Conservation (phyloP, 352 stramenopile species). For the Phytopythium aichiense region DNA sequence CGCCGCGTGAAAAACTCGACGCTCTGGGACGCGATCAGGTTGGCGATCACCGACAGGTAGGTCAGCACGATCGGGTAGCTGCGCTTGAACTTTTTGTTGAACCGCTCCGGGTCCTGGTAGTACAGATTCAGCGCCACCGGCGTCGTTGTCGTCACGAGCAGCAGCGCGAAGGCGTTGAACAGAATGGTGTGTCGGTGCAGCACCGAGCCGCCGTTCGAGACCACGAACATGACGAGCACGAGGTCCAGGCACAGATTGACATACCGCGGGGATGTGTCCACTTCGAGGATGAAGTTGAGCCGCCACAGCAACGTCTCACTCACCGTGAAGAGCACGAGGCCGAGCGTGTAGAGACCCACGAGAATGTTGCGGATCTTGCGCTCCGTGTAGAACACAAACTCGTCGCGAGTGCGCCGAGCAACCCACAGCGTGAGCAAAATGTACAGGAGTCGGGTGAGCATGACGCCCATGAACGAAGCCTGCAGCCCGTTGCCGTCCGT, state of each 20-base stretch:
- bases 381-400: slow-evolving; percentile 60
- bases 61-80: slow-evolving; percentile 80
- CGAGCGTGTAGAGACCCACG: slow-evolving; percentile 54
- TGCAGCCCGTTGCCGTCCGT: slow-evolving; percentile 35
- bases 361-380: slow-evolving; percentile 61
- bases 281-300: slow-evolving; percentile 46
- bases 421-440: slow-evolving; percentile 18
- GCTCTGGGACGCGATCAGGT: slow-evolving; percentile 74
- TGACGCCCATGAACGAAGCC: slow-evolving; percentile 20
- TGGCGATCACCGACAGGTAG: slow-evolving; percentile 74
- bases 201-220: slow-evolving; percentile 78
- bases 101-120: slow-evolving; percentile 37
- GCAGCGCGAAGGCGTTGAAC: slow-evolving; percentile 58
- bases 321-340: slow-evolving; percentile 43
- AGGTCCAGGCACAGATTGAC: slow-evolving; percentile 77
- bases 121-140: slow-evolving; percentile 45
- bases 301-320: slow-evolving; percentile 51
- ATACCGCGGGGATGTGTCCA: slow-evolving; percentile 64
- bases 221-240: slow-evolving; percentile 80
- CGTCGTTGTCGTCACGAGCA: slow-evolving; percentile 43
- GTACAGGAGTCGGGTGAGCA: slow-evolving; percentile 36
- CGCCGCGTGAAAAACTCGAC: slow-evolving; percentile 80
- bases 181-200: slow-evolving; percentile 57
- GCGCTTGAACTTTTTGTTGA: slow-evolving; percentile 78
- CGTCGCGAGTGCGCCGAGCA: slow-evolving; percentile 28